Evolutionary conservation across 208 protist genomes (phyloP), one percentile per base, ranked within the genome.

Genomic region (Leptomonas pyrrhocoris): DNA sequence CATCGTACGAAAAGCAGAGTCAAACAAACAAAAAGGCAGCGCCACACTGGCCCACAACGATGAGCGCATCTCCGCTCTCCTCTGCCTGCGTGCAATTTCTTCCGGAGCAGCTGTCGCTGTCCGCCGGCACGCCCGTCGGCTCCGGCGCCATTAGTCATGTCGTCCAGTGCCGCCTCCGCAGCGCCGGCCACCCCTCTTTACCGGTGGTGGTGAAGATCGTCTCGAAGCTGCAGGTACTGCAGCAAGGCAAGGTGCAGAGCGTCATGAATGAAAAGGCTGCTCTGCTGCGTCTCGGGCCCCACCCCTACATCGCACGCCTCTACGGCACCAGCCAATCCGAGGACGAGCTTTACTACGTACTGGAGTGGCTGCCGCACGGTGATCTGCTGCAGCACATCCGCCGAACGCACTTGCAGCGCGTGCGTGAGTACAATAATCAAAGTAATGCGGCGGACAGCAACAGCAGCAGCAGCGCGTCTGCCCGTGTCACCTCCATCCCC

Each of bases 281-380:
- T 12, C 79, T 97, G 64, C 45, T 84, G 30, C 72, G 67, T 6
- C 67, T 97, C 21, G 78, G 43, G 12, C 86, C 88, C 19, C 81
- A 90, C 67, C 94, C 92, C 0, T 94, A 90, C 78, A 81, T 97
- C 31, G 78, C 48, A 7, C 84, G 90, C n/a, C 79, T 97, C 45
- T 89, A 90, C 75, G 88, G 90, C 66, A 96, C 94, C n/a, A 71
- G 74, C 6, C 94, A 97, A 74, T 91, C 87, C 2, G 84, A 86
- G 49, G 92, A 97, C 56, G 91, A 97, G 72, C 78, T 97, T 25
- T 97, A 95, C 79, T 96, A 92, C 68, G 92, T 98, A 27, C 72
- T 98, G 62, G 96, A 98, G 81, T 93, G 84, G 56, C 85, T 98
- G 2, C 91, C 96, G 42, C 82, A 97, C 43, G 97, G 97, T 23